Percentiles rank a stretch among this genome's conserved stretches.
Conservation (phyloP, 495 filamentous ascomycete genomes). For the Penicillium goetzii region DNA sequence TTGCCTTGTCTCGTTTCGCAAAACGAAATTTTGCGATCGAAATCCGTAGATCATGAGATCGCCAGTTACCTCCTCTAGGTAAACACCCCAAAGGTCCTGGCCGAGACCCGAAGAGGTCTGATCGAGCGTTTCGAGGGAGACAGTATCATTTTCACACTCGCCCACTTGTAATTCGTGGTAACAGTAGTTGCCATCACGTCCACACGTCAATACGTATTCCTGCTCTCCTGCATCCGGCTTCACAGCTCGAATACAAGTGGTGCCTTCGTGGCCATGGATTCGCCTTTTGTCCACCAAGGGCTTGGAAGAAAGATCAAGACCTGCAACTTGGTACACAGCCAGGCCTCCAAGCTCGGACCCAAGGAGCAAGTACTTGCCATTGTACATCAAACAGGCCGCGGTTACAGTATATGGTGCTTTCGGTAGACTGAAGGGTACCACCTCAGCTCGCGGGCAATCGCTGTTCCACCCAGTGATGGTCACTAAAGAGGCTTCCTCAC, state of each 20-base stretch:
- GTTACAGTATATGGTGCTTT: slow-evolving; percentile 39
- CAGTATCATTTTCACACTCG: slow-evolving; percentile 3
- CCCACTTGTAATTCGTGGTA: slow-evolving; percentile 47
- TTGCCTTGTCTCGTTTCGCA: slow-evolving; percentile 72
- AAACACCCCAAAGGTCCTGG: slow-evolving; percentile 68
- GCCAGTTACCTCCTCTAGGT: slow-evolving; percentile 49
- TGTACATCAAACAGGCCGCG: slow-evolving; percentile 41
- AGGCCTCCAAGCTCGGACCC: slow-evolving; percentile 70
- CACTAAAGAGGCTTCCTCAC: slow-evolving; percentile 39
- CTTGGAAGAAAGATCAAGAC: slow-evolving; percentile 22
- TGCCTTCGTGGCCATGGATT: slow-evolving; percentile 65
- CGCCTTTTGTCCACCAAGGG: slow-evolving; percentile 31
- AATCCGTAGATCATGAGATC: slow-evolving; percentile 81
- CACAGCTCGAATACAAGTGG: slow-evolving; percentile 63
- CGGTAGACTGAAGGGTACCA: slow-evolving; percentile 35
- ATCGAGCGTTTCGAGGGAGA: slow-evolving; percentile 52
- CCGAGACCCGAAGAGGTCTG: slow-evolving; percentile 62
- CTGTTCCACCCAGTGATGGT: slow-evolving; percentile 24
- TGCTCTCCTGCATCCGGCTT: slow-evolving; percentile 14
- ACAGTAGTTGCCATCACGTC: slow-evolving; percentile 73
- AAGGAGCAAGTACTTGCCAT: slow-evolving; percentile 57
- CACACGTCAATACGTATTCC: slow-evolving; percentile 60
- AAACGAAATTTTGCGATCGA: slow-evolving; percentile 71
- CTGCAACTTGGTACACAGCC: slow-evolving; percentile 51
- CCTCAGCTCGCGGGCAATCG: slow-evolving; percentile 25